Percentiles rank a stretch among this genome's conserved stretches.
Conservation (phyloP, 495 filamentous ascomycete genomes). For the Pyronema domesticum region DNA sequence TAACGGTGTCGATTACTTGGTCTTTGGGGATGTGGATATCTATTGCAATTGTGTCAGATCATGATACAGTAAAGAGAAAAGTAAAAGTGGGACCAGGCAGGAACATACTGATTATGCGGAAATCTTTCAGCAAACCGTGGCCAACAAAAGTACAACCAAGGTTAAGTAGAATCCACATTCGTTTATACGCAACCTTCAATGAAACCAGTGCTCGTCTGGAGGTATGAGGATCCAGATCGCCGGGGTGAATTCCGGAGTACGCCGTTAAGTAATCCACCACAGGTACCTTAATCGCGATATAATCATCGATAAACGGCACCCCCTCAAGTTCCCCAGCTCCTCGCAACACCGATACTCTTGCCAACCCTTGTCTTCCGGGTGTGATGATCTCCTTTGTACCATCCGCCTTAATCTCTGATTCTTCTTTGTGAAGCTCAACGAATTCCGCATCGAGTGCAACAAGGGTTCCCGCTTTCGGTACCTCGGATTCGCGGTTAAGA, state of each 20-base stretch:
- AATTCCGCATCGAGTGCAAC: conserved; percentile 93
- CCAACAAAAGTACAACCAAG: conserved; percentile 86
- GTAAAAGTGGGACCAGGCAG: background rate
- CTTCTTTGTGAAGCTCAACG: conserved; percentile 71
- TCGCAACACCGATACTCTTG: conserved; percentile 71
- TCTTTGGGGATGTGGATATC: conserved; percentile 80
- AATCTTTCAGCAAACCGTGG: conserved; percentile 81
- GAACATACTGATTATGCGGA: conserved; percentile 59
- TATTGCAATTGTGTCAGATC: background rate
- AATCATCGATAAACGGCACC: conserved; percentile 87
- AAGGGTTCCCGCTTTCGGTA: conserved; percentile 48
- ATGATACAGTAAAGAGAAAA: background rate
- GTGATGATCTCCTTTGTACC: conserved; percentile 71
- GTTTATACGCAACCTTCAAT: conserved; percentile 88
- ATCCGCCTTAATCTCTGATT: conserved; percentile 83
- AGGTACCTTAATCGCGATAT: conserved; percentile 72
- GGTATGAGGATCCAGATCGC: conserved; percentile 57
- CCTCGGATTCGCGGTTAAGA: conserved; percentile 33
- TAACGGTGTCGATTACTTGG: conserved; percentile 84
- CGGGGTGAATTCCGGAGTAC: conserved; percentile 73
- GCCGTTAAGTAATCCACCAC: conserved; percentile 93
- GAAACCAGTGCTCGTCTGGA: conserved; percentile 66
- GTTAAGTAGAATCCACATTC: conserved; percentile 91
- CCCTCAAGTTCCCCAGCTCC: conserved; percentile 59
- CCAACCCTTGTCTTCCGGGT: conserved; percentile 67